These are phyloP conservation scores for Ehretia macrophylla DNA, from an alignment of 257 asterid genomes.

Conservation along the genomic window DNA sequence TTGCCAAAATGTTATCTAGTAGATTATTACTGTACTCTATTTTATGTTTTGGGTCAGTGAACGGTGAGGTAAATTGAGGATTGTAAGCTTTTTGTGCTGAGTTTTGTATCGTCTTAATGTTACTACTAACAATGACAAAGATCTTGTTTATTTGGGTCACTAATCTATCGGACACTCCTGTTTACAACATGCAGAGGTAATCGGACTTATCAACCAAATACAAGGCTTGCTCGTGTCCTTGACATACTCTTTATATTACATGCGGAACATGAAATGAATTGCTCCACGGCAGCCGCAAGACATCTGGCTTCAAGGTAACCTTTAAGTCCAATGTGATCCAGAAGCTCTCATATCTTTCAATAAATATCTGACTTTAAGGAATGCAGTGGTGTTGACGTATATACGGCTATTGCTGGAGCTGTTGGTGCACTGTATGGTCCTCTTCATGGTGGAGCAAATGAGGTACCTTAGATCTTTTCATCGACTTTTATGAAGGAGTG, in stretches of 20 bases:
- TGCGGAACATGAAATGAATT: constrained; percentile 99
- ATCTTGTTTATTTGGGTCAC: too few relatives aligned
- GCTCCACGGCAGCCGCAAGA: constrained; percentile 98
- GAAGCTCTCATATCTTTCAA: not conserved
- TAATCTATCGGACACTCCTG: not conserved
- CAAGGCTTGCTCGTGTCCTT: constrained; percentile 95
- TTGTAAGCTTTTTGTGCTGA: too few relatives aligned
- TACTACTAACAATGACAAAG: too few relatives aligned
- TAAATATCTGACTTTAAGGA: constrained; percentile 14
- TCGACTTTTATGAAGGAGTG: not conserved
- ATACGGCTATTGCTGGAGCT: constrained; percentile 97
- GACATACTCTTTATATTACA: constrained; percentile 92
- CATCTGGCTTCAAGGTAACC: constrained; percentile 93
- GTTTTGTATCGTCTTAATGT: too few relatives aligned
- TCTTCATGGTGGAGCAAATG: constrained; percentile 99
- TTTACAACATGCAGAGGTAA: constrained; percentile 68
- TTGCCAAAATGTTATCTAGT: not conserved
- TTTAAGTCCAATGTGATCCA: constrained; percentile 4
- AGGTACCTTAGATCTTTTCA: constrained; percentile 45
- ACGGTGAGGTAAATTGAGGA: too few relatives aligned
- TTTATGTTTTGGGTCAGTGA: too few relatives aligned
- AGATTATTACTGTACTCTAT: too few relatives aligned
- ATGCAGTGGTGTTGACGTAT: constrained; percentile 96
- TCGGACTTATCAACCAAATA: constrained; percentile 84
- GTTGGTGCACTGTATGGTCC: constrained; percentile 99